Conservation (phyloP, 2,329 filamentous ascomycete species). For the Colletotrichum kahawae region DNA sequence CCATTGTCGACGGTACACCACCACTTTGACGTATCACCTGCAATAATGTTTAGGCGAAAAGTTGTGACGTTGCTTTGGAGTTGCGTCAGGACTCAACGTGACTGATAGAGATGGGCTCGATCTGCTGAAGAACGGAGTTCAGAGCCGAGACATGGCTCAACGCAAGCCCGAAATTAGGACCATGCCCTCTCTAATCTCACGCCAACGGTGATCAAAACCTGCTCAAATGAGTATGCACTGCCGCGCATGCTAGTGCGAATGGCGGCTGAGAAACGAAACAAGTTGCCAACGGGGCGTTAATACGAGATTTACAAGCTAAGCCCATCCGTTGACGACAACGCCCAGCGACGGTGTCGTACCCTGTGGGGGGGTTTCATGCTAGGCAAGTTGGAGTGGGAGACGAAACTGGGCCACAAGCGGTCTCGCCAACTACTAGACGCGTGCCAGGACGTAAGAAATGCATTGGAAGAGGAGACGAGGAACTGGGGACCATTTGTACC, state of each 20-base stretch:
- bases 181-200: conserved; percentile 8
- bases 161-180: background rate
- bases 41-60: background rate
- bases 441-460: conserved; percentile 20
- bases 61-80: background rate
- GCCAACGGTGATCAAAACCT: background rate
- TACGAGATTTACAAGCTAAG: conserved; percentile 16
- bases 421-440: conserved; percentile 29
- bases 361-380: conserved; percentile 21
- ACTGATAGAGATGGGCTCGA: background rate
- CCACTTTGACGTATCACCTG: background rate
- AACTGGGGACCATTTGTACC: conserved; percentile 31
- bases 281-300: background rate
- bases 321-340: conserved; percentile 6
- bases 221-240: conserved; percentile 5
- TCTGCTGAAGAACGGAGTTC: conserved; percentile 14
- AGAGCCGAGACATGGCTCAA: conserved; percentile 12
- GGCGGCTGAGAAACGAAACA: conserved; percentile 3
- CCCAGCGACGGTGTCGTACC: background rate
- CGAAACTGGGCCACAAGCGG: background rate
- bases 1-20: background rate
- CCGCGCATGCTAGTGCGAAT: conserved; percentile 15
- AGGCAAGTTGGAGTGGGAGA: background rate
- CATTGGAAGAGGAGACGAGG: conserved; percentile 30
- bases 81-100: background rate